Evolutionary conservation across 2,329 filamentous ascomycete species (phyloP), one percentile per base, ranked within the genome.

Genomic region (Monilinia fructicola): DNA sequence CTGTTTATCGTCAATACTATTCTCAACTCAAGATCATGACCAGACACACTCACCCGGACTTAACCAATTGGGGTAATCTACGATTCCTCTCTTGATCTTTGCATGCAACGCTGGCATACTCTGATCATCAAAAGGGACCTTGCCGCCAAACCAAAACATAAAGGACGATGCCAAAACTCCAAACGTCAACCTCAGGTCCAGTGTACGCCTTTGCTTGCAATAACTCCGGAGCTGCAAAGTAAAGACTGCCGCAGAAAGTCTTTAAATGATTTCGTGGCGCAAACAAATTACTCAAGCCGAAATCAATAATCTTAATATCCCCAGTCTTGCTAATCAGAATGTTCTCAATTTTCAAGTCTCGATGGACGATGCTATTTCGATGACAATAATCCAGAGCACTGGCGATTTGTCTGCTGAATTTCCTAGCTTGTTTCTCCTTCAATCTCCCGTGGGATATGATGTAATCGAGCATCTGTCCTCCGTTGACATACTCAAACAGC

Each of bases 271-370:
- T 86, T 54, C 89, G 84, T 0, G 95, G 95, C 9, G 92, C 89
- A 78, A 97, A 99, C 5, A 98, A 85, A 75, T 99, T 99, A 81
- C 94, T 98, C 65, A 99, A 83, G 40, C 94, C 95, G 78, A 99
- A 99, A 77, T 99, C 95, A 73, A 99, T 99, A 74, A 99, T 98
- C 78, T 98, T 98, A 79, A 99, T 99, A 76, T 99, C 95, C 52
- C 95, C 95, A 2, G 91, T 97, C 82, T 98, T 98, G 83, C 93
- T 97, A 80, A 99, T 99, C 69, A 99, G 85, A 65, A 99, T 99
- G 77, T 99, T 99, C 78, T 98, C 95, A 72, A 99, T 99, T 83
- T 99, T 99, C 71, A 99, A 80, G 77, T 99, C 95, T 61, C 95
- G 89, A 78, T 99, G 95, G 31, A 98, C 95, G 72, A 99, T 98